Conservation (phyloP, 2,329 filamentous ascomycete genomes). For the Tolypocladium ovalisporum region DNA sequence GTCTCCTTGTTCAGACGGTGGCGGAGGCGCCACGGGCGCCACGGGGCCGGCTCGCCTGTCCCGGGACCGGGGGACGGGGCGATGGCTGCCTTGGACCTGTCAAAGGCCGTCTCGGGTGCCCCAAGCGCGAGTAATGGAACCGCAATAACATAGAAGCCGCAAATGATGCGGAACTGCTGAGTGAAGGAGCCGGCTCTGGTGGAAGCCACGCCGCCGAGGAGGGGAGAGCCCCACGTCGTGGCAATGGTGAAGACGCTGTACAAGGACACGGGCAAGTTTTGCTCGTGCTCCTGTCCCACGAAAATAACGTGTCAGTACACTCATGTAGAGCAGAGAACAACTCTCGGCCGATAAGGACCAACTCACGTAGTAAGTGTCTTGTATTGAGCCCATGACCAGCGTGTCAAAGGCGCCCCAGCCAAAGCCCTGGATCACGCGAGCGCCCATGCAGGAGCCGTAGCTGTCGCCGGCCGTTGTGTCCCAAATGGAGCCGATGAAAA, state of each 20-base stretch:
- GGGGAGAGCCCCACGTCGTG: slow-evolving; percentile 41
- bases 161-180: slow-evolving; percentile 40
- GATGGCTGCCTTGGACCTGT: slow-evolving; percentile 21
- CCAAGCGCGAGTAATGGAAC: slow-evolving; percentile 36
- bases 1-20: slow-evolving; percentile 20
- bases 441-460: slow-evolving; percentile 37
- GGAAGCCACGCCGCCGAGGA: slow-evolving; percentile 40
- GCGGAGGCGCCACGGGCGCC: slow-evolving; percentile 13
- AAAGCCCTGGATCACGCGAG: slow-evolving; percentile 42
- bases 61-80: slow-evolving; percentile 8
- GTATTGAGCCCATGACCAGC: slow-evolving; percentile 38
- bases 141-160: slow-evolving; percentile 33
- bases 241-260: slow-evolving; percentile 32
- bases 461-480: slow-evolving; percentile 30
- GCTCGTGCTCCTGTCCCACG: slow-evolving; percentile 36
- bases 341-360: background rate
- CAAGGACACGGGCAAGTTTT: slow-evolving; percentile 30
- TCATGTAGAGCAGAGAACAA: background rate
- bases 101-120: slow-evolving; percentile 41
- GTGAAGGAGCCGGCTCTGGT: slow-evolving; percentile 27
- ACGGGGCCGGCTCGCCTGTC: slow-evolving; percentile 6
- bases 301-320: background rate
- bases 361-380: slow-evolving; percentile 47
- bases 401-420: slow-evolving; percentile 50
- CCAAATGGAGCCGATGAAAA: slow-evolving; percentile 40